Evolutionary conservation across 2,329 filamentous ascomycete genomes (phyloP), one percentile per base, ranked within the genome.

Genomic region (Sordariomycetes sp.): DNA sequence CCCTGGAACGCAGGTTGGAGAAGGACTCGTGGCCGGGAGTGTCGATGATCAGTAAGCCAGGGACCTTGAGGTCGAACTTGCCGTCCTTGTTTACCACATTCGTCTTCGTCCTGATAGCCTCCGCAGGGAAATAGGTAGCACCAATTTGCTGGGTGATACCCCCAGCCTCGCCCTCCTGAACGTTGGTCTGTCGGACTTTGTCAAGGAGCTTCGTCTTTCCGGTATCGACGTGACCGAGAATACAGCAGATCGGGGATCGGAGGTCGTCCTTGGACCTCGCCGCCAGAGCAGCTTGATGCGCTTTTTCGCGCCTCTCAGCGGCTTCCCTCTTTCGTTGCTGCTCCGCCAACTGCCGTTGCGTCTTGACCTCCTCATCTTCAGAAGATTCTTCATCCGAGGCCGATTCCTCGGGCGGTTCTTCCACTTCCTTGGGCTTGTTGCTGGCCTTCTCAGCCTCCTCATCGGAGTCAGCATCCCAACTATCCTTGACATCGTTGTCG

Each of bases 1-100:
- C 94, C 75, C 95, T 85, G 63, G 92, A 96, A 67, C 95, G 88
- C 62, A 99, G 76, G 74, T 99, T 99, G 62, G 92, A 96, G 83
- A 99, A 99, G 67, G 94, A 99, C 83, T 99, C 94, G 90, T 99
- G 94, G 76, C 94, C 94, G 66, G 94, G 95, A 0, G 94, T 99
- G 74, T 99, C 94, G 67, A 99, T 99, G 67, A 99, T 85, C 63
- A 99, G 76, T 57, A 99, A 82, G 80, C 94, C 94, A 52, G 94
- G 95, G 24, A 99, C 89, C 76, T 96, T 99, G 82, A 96, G 95
- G 61, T 96, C 89, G 70, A 99, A 96, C 58, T 80, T 80, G 65
- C 86, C 85, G 67, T 99, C 90, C 66, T 82, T 80, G 78, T 99
- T 99, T 68, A 99, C 88, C 17, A 97, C 92, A 22, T 84, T 81